A percentile compares a stretch with the other conserved stretches of the same genome.
phyloP scores from a whole-genome alignment of 1,284 basidiomycete species.

The Cystobasidium slooffiae region DNA sequence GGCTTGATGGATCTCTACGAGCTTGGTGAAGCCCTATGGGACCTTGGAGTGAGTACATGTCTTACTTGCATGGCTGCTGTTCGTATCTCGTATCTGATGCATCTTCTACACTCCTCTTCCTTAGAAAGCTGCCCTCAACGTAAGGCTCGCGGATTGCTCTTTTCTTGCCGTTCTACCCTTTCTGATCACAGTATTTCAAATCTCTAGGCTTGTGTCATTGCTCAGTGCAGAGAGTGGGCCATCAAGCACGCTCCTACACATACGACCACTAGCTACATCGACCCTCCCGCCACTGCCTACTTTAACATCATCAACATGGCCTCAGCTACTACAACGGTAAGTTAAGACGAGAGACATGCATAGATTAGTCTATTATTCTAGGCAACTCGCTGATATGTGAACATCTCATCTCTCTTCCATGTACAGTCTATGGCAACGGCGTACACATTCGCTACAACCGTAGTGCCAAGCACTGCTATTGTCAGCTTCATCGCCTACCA shows the following conservation, averaged over 20 bases:
- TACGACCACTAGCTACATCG: conserved; percentile 21
- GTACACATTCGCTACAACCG: conserved; percentile 19
- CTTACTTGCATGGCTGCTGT: too few species aligned
- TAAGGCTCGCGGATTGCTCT: neutral
- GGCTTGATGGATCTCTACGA: conserved; percentile 13
- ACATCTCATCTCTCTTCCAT: neutral
- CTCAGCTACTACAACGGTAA: conserved; percentile 8
- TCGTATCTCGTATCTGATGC: too few species aligned
- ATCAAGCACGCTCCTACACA: conserved; percentile 32
- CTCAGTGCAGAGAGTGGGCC: conserved; percentile 29
- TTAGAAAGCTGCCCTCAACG: conserved; percentile 21
- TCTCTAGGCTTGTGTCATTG: conserved; percentile 21
- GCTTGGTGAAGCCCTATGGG: conserved; percentile 27
- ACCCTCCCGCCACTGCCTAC: conserved; percentile 28
- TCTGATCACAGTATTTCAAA: too few species aligned
- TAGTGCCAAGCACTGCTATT: conserved; percentile 10
- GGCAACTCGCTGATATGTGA: neutral
- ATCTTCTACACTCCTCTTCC: neutral
- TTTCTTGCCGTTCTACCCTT: neutral
- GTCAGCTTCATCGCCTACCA: conserved; percentile 23
- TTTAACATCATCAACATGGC: conserved; percentile 17
- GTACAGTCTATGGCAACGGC: conserved; percentile 15
- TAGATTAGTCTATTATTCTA: too few species aligned
- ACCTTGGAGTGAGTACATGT: conserved; percentile 1
- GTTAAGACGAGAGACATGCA: too few species aligned